Percentiles rank a stretch among this genome's conserved stretches.
Conservation (phyloP, 306 rosid genomes). For the Fragaria ananassa region DNA sequence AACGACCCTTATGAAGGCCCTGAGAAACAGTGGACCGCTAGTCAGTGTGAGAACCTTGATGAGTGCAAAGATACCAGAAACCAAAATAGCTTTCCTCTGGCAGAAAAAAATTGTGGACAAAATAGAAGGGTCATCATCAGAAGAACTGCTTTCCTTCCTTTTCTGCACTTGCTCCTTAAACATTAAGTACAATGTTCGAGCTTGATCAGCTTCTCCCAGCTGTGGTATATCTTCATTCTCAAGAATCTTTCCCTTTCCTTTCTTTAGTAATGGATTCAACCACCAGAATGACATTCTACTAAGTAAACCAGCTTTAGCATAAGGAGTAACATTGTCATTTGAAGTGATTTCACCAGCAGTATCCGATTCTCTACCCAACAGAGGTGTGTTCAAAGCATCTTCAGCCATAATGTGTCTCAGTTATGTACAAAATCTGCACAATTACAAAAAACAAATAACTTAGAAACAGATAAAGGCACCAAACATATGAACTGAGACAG, state of each 20-base stretch:
- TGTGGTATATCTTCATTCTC: slow-evolving; percentile 19
- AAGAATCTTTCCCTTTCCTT: slow-evolving; percentile 23
- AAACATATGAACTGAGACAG: not conserved
- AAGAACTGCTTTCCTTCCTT: slow-evolving; percentile 10
- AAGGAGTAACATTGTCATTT: slow-evolving; percentile 25
- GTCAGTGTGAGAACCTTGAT: slow-evolving; percentile 11
- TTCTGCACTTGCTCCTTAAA: slow-evolving; percentile 10
- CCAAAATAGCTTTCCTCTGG: slow-evolving; percentile 17
- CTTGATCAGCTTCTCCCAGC: slow-evolving; percentile 24
- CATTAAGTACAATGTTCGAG: slow-evolving; percentile 17
- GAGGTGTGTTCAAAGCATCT: slow-evolving; percentile 14
- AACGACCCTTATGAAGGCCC: slow-evolving; percentile 11
- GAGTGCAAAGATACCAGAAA: slow-evolving; percentile 22
- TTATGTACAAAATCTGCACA: slow-evolving; percentile 12
- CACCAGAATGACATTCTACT: slow-evolving; percentile 30
- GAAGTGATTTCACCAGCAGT: not conserved
- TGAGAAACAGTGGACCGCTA: slow-evolving; percentile 21
- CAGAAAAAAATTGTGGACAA: slow-evolving; percentile 7
- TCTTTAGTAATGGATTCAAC: slow-evolving; percentile 34
- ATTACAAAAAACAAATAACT: not conserved
- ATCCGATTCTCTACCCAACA: slow-evolving; percentile 12
- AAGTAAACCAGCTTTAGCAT: slow-evolving; percentile 23
- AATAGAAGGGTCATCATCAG: slow-evolving; percentile 6
- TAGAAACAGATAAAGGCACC: not conserved
- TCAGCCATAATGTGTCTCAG: not conserved